Base-by-base conservation (phyloP, 1,139 yeast genomes). In the Maudiozyma humilis region DNA sequence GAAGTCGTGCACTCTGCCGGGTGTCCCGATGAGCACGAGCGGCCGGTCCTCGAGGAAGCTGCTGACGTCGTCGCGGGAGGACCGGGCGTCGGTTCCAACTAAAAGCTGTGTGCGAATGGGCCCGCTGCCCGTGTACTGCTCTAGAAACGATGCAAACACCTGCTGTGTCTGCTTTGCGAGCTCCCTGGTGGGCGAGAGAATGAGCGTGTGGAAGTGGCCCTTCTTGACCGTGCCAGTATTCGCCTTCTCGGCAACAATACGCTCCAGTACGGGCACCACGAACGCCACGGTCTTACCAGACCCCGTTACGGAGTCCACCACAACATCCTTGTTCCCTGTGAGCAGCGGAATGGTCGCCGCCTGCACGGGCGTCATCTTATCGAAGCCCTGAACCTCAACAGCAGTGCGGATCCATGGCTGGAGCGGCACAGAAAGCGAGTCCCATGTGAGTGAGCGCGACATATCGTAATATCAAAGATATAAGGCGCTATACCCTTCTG, bases 261-360 rank as follows among this genome's bases (percentile, higher is more conserved):
- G 78, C 55, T 88, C 91, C 19, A 89, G 61, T 2, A 88, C 74
- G 0, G 98, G 98, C 3, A 91, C 73, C 7, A 79, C 78, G 64
- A 84, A 91, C 2, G 97, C 86, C 30, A 89, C 65, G 0, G 98
- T 91, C 61, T 91, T 91, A 7, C 98, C 98, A 0, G 97, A 88
- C 0, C 98, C 98, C 0, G 98, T 91, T 1, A 88, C 96, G 0
- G 97, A 88, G 52, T 89, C 96, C 2, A 88, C 96, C 8, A 93
- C 95, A 8, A 91, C 97, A 65, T 91, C 98, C 59, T 91, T 91
- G 56, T 89, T 84, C n/a, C 82, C 82, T 38, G 83, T 66, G 53
- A 93, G 77, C 44, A 89, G 68, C 0, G 99, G 98, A 41, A 91
- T 84, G 0, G 95, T 83, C 0, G 97, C 79, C 0, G 98, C 98